A percentile compares a stretch with the other conserved stretches of the same genome.
phyloP scores from a whole-genome alignment of 2,329 filamentous ascomycete species.

The Scorias spongiosa region DNA sequence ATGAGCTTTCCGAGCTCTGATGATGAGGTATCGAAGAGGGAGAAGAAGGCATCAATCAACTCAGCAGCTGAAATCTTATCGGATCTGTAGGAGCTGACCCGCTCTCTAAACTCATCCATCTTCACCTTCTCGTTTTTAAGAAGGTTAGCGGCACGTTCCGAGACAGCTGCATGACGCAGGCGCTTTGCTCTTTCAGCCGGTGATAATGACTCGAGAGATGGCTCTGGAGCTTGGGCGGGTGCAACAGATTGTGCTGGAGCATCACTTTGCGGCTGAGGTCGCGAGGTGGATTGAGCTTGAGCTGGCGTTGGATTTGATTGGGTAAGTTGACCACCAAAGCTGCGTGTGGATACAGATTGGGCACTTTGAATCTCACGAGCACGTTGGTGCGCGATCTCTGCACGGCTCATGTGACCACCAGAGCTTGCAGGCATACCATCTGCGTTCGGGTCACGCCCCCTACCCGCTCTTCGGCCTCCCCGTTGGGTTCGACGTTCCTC shows the following conservation, averaged over 20 bases:
- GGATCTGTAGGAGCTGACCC: slow-evolving; percentile 64
- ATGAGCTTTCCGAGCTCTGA: slow-evolving; percentile 75
- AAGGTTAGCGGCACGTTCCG: slow-evolving; percentile 70
- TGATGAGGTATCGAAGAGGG: slow-evolving; percentile 66
- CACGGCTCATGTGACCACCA: slow-evolving; percentile 65
- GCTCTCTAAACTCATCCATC: slow-evolving; percentile 59
- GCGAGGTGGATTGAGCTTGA: slow-evolving; percentile 5
- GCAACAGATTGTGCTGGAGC: slow-evolving; percentile 13
- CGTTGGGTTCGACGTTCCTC: slow-evolving; percentile 34
- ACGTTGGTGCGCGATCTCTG: slow-evolving; percentile 81
- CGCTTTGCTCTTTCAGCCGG: slow-evolving; percentile 70
- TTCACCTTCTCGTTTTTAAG: slow-evolving; percentile 64
- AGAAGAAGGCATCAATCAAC: slow-evolving; percentile 76
- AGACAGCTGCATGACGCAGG: slow-evolving; percentile 66
- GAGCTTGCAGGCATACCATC: slow-evolving; percentile 64
- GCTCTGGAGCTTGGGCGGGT: slow-evolving; percentile 20
- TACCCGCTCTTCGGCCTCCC: slow-evolving; percentile 37
- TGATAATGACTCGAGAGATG: slow-evolving; percentile 33
- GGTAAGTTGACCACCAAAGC: slow-evolving; percentile 73
- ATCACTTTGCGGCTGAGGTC: slow-evolving; percentile 27
- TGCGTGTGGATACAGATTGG: slow-evolving; percentile 62
- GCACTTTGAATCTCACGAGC: slow-evolving; percentile 84
- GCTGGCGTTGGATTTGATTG: slow-evolving; percentile 4
- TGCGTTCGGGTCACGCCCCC: slow-evolving; percentile 75
- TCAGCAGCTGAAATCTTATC: slow-evolving; percentile 55